These are phyloP conservation scores for Xanthoparmelia taractica DNA, from an alignment of 495 filamentous ascomycete genomes.

Conservation along the genomic window DNA sequence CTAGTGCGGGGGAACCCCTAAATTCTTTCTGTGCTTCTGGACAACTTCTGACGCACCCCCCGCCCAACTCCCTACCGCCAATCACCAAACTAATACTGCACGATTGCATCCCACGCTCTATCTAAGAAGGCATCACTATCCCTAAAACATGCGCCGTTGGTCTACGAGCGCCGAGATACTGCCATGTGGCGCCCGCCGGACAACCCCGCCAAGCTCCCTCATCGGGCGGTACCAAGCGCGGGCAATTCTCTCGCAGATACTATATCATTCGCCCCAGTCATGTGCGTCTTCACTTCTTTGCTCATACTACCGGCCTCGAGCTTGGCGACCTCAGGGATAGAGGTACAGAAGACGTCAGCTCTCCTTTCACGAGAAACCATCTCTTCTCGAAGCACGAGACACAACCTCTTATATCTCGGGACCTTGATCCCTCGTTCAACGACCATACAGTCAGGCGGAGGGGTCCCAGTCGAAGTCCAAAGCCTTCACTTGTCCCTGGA, in stretches of 20 bases:
- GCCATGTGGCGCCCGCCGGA: neutral
- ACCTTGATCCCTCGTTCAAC: neutral
- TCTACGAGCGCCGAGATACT: neutral
- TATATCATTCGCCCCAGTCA: constrained; percentile 3
- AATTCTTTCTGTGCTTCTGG: too few species aligned
- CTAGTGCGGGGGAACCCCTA: neutral
- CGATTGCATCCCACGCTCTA: neutral
- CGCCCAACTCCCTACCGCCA: neutral
- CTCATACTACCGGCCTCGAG: constrained; percentile 5
- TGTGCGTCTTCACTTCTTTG: constrained; percentile 9
- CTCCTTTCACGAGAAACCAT: constrained; percentile 3
- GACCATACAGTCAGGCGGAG: neutral
- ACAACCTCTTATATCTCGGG: constrained; percentile 6
- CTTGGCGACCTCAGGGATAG: constrained; percentile 9
- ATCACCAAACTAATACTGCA: neutral
- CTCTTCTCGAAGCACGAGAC: neutral
- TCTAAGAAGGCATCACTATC: neutral
- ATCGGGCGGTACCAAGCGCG: constrained; percentile 21
- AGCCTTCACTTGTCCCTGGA: neutral
- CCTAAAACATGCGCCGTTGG: neutral
- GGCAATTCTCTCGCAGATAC: constrained; percentile 1
- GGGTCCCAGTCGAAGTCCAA: neutral
- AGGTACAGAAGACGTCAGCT: neutral
- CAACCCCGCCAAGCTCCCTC: constrained; percentile 1
- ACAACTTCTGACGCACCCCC: neutral